Base-by-base conservation (phyloP, 75 land plant genomes). In the Picea sitchensis region DNA sequence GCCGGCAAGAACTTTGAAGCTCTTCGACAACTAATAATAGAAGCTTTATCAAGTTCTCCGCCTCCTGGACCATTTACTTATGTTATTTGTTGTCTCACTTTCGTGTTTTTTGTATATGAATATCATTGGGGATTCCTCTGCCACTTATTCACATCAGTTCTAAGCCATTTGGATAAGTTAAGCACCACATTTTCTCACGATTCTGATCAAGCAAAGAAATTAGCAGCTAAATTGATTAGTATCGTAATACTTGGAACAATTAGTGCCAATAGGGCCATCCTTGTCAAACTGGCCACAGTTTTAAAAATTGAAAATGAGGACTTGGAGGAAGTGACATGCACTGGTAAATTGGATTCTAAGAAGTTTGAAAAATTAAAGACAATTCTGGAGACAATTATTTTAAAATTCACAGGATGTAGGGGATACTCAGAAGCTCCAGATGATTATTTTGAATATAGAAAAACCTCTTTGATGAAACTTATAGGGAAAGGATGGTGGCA, bases 401-500 rank as follows among this genome's bases (percentile, higher is more conserved):
- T 80, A 58, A n/a, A 71, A n/a, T 74, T 87, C 59, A 80, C 91
- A 67, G 85, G 89, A 65, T 81, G 78, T 1, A 82, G 87, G 44
- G 79, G 84, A 54, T 94, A 87, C 65, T 83, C 83, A 57, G 90
- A 94, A 61, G 92, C 91, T 84, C 91, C 90, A 6, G 90, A 89
- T 57, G 85, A 86, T 26, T 81, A 85, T 83, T 84, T 76, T 64
- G 75, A 85, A 75, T 88, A 86, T 78, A 94, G 84, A 83, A 85
- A 88, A 76, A 94, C 93, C 72, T 86, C 87, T 30, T 54, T 94
- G 34, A 88, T 88, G 78, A 89, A 89, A 68, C 90, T 94, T 60
- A 90, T 88, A n/a, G 87, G 86, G 73, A 92, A 91, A 82, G 95
- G 91, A 23, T 83, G 81, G 57, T 94, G 97, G 97, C 95, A 92